Evolutionary conservation across 306 rosid genomes (phyloP).

Genomic region (Prunus salicina): DNA sequence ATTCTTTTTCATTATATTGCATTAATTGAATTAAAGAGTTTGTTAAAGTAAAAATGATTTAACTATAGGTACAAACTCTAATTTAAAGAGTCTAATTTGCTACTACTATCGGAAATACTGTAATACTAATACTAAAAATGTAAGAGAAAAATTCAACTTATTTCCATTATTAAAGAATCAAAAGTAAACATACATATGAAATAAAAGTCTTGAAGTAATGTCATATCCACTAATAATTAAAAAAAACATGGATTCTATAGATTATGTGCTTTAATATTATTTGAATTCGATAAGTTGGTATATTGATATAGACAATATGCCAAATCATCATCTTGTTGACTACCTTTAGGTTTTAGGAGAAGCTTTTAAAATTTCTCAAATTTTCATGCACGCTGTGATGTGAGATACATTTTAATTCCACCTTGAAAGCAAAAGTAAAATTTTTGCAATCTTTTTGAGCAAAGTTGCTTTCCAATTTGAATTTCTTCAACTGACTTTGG

Average conservation of each 20-base stretch:
- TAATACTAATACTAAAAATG: too few species aligned
- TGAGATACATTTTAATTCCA: background rate
- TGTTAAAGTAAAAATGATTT: too few species aligned
- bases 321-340: background rate
- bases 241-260: background rate
- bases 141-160: too few species aligned
- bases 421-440: background rate
- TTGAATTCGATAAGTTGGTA: background rate
- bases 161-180: too few species aligned
- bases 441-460: background rate
- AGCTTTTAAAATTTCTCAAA: background rate
- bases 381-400: background rate
- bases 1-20: too few species aligned
- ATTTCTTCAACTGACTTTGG: background rate
- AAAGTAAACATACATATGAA: too few species aligned
- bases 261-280: background rate
- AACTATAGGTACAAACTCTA: too few species aligned
- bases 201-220: too few species aligned
- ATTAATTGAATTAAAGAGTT: too few species aligned
- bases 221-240: too few species aligned
- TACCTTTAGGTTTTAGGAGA: background rate
- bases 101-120: too few species aligned
- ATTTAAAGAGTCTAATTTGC: too few species aligned
- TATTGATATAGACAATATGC: background rate
- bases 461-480: slow-evolving; percentile 11